Base-by-base conservation (phyloP, 1,284 basidiomycete genomes). In the Anthracocystis setariae region DNA sequence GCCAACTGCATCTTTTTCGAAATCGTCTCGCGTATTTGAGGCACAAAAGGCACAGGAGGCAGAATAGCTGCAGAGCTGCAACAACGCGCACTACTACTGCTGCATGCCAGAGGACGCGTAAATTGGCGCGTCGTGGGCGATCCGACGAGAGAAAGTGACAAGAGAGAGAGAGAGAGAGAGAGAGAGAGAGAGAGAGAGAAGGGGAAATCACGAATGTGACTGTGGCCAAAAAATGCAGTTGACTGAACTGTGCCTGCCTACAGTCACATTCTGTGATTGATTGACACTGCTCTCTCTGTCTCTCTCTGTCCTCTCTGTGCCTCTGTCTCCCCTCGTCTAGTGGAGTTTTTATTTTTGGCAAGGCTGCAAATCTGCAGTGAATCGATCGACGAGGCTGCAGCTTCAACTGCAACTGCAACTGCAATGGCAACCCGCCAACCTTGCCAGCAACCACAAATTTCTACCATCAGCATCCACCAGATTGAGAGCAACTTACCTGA, bases 121-220 rank as follows among this genome's bases (percentile, higher is more conserved):
- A 65, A 65, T 71, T 61, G 62, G 62, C 68, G 68, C 68, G 68
- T 71, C 68, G 62, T 60, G 67, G 42, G 44, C 24, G 18, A 21
- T 23, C 13, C 29, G 29, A 29, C 29, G 29, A 29, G 29, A 29
- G 12, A n/a, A n/a, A n/a, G n/a, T n/a, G n/a, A n/a, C n/a, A n/a
- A n/a, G n/a, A n/a, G n/a, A n/a, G n/a, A n/a, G n/a, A n/a, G n/a
- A n/a, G n/a, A n/a, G n/a, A n/a, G n/a, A n/a, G n/a, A n/a, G n/a
- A n/a, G n/a, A n/a, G n/a, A n/a, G n/a, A n/a, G n/a, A n/a, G n/a
- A n/a, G n/a, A n/a, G n/a, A n/a, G n/a, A n/a, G n/a, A n/a, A n/a
- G n/a, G n/a, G n/a, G n/a, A n/a, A n/a, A n/a, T n/a, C n/a, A n/a
- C 29, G 12, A 29, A 29, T 29, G 29, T 29, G 29, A 29, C 27